Conservation (phyloP, 768 basidiomycete genomes). For the Sporobolomyces roseus region DNA sequence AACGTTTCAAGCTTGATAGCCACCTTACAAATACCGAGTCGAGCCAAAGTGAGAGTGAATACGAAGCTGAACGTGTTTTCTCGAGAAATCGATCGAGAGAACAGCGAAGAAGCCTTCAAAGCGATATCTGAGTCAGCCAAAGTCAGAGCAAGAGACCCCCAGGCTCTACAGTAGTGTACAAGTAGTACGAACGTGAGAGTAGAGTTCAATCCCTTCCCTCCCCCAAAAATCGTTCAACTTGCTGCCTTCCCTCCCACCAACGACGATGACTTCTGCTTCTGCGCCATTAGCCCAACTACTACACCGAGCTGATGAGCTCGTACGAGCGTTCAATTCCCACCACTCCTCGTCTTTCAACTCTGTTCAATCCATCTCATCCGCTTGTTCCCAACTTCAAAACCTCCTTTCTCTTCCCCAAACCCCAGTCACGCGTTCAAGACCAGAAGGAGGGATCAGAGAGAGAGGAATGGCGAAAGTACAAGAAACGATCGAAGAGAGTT, state of each 20-base stretch:
- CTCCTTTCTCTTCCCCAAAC: slow-evolving; percentile 25
- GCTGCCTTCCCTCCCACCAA: neutral
- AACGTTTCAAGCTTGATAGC: no score
- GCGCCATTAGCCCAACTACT: slow-evolving; percentile 26
- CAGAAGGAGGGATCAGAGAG: slow-evolving; percentile 38
- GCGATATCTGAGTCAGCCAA: no score
- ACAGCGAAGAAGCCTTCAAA: no score
- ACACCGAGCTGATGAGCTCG: slow-evolving; percentile 35
- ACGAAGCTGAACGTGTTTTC: no score
- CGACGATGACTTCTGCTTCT: slow-evolving; percentile 1
- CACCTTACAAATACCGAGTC: no score
- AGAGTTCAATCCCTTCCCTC: no score
- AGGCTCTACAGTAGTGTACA: no score
- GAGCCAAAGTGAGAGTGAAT: no score
- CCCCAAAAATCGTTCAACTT: no score
- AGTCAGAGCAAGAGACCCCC: no score
- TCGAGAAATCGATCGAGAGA: no score
- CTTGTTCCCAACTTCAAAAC: slow-evolving; percentile 34
- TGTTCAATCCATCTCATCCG: slow-evolving; percentile 19
- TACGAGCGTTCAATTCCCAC: slow-evolving; percentile 29
- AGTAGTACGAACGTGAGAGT: no score
- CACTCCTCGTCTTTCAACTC: slow-evolving; percentile 30
- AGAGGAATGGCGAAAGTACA: slow-evolving; percentile 38
- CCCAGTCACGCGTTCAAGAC: slow-evolving; percentile 24
- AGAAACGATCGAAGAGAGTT: slow-evolving; percentile 35